phyloP scores from a whole-genome alignment of 257 asterid species.

The Solanum megistacrolobum region DNA sequence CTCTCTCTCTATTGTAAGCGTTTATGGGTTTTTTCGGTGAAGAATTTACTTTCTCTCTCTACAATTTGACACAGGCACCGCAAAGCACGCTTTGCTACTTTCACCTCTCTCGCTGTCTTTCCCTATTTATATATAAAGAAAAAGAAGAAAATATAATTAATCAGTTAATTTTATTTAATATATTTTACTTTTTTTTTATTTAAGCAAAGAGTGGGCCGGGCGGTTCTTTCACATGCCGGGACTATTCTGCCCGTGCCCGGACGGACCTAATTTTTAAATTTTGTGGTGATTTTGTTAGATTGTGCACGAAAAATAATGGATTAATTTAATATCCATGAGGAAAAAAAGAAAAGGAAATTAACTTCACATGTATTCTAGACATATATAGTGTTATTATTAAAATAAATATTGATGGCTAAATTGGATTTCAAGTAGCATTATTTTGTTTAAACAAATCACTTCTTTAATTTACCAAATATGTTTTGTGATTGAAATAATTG shows the following conservation, averaged over 20 bases:
- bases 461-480: neutral
- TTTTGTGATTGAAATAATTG: neutral
- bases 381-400: neutral
- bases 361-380: neutral
- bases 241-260: slow-evolving; percentile 1
- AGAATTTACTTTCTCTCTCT: neutral
- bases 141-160: neutral
- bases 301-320: neutral
- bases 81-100: slow-evolving; percentile 12
- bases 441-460: neutral
- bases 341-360: neutral
- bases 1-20: neutral
- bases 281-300: neutral
- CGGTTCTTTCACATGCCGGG: slow-evolving; percentile 1
- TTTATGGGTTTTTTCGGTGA: neutral
- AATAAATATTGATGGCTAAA: neutral
- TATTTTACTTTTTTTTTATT: neutral
- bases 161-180: neutral
- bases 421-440: neutral
- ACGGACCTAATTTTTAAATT: slow-evolving; percentile 3
- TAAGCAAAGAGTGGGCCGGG: neutral
- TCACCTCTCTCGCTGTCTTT: neutral
- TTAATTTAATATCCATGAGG: neutral
- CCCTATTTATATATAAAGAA: slow-evolving; percentile 11
- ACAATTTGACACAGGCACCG: neutral